phyloP scores from a whole-genome alignment of 768 basidiomycete genomes.

The Paxillus ammoniavirescens region DNA sequence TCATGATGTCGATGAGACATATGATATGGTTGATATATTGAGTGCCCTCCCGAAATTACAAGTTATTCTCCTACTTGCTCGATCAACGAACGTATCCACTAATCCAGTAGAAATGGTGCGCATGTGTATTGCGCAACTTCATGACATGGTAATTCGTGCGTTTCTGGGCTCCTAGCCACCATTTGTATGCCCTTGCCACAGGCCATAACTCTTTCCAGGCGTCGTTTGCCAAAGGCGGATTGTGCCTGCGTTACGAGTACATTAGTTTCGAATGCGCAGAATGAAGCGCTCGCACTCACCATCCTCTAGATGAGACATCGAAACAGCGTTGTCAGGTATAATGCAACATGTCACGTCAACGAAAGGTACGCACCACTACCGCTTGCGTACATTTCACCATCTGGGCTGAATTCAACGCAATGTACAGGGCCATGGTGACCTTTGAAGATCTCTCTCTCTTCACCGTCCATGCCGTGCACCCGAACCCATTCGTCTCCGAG shows the following conservation, averaged over 20 bases:
- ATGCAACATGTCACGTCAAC: slow-evolving; percentile 3
- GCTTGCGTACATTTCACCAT: slow-evolving; percentile 96
- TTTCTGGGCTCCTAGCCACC: slow-evolving; percentile 26
- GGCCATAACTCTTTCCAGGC: slow-evolving; percentile 87
- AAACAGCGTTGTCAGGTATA: slow-evolving; percentile 10
- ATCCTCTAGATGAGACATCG: slow-evolving; percentile 53
- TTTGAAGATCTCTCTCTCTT: slow-evolving; percentile 88
- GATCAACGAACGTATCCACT: slow-evolving; percentile 17
- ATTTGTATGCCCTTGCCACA: slow-evolving; percentile 73
- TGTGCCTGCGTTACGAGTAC: slow-evolving; percentile 54
- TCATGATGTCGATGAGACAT: not conserved
- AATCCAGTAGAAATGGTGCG: slow-evolving; percentile 9
- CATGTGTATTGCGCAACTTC: slow-evolving; percentile 7
- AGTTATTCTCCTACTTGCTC: slow-evolving; percentile 12
- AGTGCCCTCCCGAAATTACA: slow-evolving; percentile 17
- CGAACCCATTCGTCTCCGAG: slow-evolving; percentile 94
- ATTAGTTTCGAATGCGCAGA: slow-evolving; percentile 5
- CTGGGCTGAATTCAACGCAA: slow-evolving; percentile 90
- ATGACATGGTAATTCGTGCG: slow-evolving; percentile 4
- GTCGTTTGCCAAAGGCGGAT: slow-evolving; percentile 98
- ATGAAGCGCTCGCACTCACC: slow-evolving; percentile 41
- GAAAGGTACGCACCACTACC: slow-evolving; percentile 75
- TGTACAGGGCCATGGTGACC: slow-evolving; percentile 98
- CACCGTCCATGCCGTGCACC: slow-evolving; percentile 86
- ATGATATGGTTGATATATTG: slow-evolving; percentile 11